Evolutionary conservation across 805 yeast genomes (phyloP).

Genomic region (Pichia thaimueangensis): DNA sequence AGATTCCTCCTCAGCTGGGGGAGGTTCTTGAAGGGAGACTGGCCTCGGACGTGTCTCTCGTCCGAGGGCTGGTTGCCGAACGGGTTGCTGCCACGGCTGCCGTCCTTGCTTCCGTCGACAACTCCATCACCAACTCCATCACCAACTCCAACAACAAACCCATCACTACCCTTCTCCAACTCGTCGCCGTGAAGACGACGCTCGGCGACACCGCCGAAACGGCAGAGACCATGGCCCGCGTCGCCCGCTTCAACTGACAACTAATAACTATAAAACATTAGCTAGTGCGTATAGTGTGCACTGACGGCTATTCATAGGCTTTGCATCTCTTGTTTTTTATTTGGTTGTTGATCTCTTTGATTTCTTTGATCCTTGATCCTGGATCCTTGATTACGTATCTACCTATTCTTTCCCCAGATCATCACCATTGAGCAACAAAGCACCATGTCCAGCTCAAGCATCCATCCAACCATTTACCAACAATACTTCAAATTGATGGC

Average conservation of each 20-base stretch:
- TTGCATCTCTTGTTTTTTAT: too few relatives aligned
- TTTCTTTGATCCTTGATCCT: too few relatives aligned
- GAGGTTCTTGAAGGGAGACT: background rate
- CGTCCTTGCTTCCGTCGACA: background rate
- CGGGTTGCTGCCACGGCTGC: background rate
- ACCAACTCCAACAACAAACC: background rate
- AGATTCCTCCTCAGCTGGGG: background rate
- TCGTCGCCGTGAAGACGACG: background rate
- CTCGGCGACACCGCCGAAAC: background rate
- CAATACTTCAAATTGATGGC: background rate
- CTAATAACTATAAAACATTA: too few relatives aligned
- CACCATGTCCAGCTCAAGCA: background rate
- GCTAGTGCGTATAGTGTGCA: too few relatives aligned
- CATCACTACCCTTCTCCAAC: background rate
- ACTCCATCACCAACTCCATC: too few relatives aligned
- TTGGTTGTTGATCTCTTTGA: too few relatives aligned
- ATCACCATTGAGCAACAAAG: background rate
- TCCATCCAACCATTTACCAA: background rate
- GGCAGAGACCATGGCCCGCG: slow-evolving; percentile 5
- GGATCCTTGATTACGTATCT: too few relatives aligned
- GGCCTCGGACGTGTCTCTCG: background rate
- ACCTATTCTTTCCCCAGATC: too few relatives aligned
- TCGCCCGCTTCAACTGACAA: background rate
- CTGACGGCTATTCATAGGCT: too few relatives aligned
- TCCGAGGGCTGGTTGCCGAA: background rate